These are phyloP conservation scores for Leptosphaerulina australis DNA, from an alignment of 2,329 filamentous ascomycete genomes.

Conservation along the genomic window DNA sequence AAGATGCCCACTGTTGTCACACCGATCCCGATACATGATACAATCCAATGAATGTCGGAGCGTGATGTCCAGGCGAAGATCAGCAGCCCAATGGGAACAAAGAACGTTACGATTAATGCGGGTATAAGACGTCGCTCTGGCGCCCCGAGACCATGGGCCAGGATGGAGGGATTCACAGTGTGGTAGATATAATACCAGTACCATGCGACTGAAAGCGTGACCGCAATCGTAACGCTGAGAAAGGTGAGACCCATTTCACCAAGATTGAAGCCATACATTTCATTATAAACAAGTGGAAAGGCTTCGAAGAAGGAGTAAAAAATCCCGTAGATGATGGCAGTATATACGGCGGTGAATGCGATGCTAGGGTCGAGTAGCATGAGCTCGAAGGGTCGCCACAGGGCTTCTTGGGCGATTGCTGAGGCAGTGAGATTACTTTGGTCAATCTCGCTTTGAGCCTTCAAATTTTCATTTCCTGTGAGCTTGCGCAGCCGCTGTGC, in stretches of 20 bases:
- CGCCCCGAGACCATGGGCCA: slow-evolving; percentile 69
- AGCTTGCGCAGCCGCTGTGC: slow-evolving; percentile 73
- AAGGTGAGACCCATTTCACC: slow-evolving; percentile 82
- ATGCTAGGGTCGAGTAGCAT: slow-evolving; percentile 85
- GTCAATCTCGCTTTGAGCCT: slow-evolving; percentile 81
- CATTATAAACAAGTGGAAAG: slow-evolving; percentile 69
- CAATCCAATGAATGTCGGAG: slow-evolving; percentile 62
- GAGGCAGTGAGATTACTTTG: slow-evolving; percentile 48
- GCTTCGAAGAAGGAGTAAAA: slow-evolving; percentile 79
- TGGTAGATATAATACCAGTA: slow-evolving; percentile 77
- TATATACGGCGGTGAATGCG: slow-evolving; percentile 81
- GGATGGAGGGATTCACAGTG: slow-evolving; percentile 67
- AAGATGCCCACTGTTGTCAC: slow-evolving; percentile 56
- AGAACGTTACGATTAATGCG: slow-evolving; percentile 61
- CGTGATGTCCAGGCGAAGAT: slow-evolving; percentile 74
- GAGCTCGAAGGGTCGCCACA: slow-evolving; percentile 79
- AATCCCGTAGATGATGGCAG: slow-evolving; percentile 77
- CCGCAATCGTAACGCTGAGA: slow-evolving; percentile 78
- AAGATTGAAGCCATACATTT: slow-evolving; percentile 77
- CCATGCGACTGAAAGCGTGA: slow-evolving; percentile 67
- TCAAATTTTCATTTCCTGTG: slow-evolving; percentile 68
- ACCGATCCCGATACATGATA: slow-evolving; percentile 59
- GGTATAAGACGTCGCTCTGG: slow-evolving; percentile 78
- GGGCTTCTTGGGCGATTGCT: slow-evolving; percentile 59
- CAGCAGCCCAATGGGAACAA: slow-evolving; percentile 69